phyloP scores from a whole-genome alignment of 192 early-diverging fungal genomes.

The Backusella australiensis region DNA sequence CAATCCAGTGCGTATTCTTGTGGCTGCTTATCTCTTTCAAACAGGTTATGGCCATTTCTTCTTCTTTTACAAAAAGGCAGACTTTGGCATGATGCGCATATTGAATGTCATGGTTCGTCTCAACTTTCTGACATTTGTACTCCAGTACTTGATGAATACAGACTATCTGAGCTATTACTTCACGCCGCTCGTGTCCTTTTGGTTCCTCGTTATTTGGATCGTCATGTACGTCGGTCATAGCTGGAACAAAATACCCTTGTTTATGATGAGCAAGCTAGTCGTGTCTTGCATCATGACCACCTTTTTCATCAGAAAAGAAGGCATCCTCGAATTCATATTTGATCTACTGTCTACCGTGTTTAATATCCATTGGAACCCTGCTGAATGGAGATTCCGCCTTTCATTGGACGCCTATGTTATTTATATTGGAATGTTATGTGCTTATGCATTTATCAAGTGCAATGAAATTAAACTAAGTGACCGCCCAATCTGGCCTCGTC shows the following conservation, averaged over 20 bases:
- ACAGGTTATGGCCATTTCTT: conserved; percentile 81
- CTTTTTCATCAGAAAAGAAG: conserved; percentile 38
- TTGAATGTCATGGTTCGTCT: conserved; percentile 63
- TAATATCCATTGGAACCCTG: conserved; percentile 61
- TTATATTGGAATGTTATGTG: conserved; percentile 66
- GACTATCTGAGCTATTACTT: conserved; percentile 79
- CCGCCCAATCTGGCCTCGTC: conserved; percentile 39
- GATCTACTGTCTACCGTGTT: conserved; percentile 36
- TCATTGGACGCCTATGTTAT: conserved; percentile 67
- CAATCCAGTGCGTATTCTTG: conserved; percentile 70
- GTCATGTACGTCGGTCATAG: conserved; percentile 58
- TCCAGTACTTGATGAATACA: conserved; percentile 70
- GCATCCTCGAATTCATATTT: conserved; percentile 48
- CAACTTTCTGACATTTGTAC: conserved; percentile 65
- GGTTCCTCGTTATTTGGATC: conserved; percentile 68
- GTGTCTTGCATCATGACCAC: conserved; percentile 40
- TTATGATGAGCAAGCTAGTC: conserved; percentile 55
- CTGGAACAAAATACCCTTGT: conserved; percentile 45
- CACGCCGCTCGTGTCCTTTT: conserved; percentile 71
- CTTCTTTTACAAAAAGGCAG: conserved; percentile 69
- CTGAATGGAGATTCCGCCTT: conserved; percentile 74
- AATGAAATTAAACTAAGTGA: conserved; percentile 38
- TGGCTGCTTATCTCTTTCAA: conserved; percentile 80
- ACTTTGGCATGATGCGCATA: conserved; percentile 62
- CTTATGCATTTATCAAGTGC: conserved; percentile 45